Evolutionary conservation across 2,329 filamentous ascomycete genomes (phyloP), one percentile per base, ranked within the genome.

Genomic region (Cryphonectria nitschkei): DNA sequence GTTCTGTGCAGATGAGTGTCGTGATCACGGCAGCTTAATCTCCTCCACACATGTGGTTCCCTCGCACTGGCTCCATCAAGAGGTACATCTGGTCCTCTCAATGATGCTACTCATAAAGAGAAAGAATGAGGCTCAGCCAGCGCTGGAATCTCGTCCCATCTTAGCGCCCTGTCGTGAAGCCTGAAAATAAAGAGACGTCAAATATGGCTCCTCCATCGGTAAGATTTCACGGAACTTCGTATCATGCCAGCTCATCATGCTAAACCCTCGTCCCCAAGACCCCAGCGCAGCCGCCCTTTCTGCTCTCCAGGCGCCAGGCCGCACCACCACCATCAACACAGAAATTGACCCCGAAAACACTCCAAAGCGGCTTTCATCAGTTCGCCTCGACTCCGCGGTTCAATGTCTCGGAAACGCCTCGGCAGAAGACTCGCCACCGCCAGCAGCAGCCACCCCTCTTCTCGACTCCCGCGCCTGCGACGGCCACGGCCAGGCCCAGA

Each of bases 321-420:
- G 65, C 73, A 16, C 73, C 75, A 43, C 74, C 72, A 46, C 67
- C 74, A 13, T 72, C 75, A 46, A 74, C 72, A 50, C 73, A 72
- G 29, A 68, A 73, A 14, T 66, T 58, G 29, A 65, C 62, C 43
- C 60, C 69, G 64, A 52, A 67, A 54, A 52, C 58, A n/a, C 68
- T 68, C 26, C 72, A 72, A n/a, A 63, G 26, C 46, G 70, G 74
- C 19, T 61, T 74, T 1, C 70, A 66, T 9, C 73, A 73, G 34
- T 77, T 77, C 26, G 70, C 73, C 58, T 72, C 74, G n/a, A 78
- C 76, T 1, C 76, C 77, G 3, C 75, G 76, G 0, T 78, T 78
- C 34, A 73, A 70, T 32, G 61, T 60, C 14, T 72, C 71, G 8
- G 68, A 72, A 3, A 75, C 74, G 7, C 72, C 73, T 9, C 68